Base-by-base conservation (phyloP, 2,329 filamentous ascomycete species). In the Apiospora marii region DNA sequence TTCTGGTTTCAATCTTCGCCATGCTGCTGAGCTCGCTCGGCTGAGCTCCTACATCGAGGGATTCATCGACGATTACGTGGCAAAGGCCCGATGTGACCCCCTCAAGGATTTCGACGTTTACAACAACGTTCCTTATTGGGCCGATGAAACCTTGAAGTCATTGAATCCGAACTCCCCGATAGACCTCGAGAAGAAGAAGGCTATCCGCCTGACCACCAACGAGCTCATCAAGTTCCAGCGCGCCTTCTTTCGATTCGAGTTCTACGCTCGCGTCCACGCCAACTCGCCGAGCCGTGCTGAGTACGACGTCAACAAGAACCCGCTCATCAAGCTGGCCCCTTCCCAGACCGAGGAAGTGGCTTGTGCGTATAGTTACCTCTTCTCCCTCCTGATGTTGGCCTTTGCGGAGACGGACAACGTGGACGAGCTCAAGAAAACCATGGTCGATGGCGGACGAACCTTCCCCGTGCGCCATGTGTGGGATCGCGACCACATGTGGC, bases 401-500 rank as follows among this genome's bases (percentile, higher is more conserved):
- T 5, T 41, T 7, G 58, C 37, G 19, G 58, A 64, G 58, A 64
- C 41, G 19, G 10, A 13, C 2, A 10, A 5, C 2, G 22, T n/a
- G 3, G 4, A 64, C 19, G 16, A 13, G 2, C 5, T 41, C 19
- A 41, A n/a, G 3, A 14, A n/a, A 7, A n/a, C 34, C 4, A 12
- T 37, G 10, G 14, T 7, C 3, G 10, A 37, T 12, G 8, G 2
- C 30, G 1, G 37, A 41, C 34, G 41, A 64, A n/a, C 58, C 58
- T 64, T 41, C 7, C 58, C 58, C 19, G 34, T 64, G 14, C 19
- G 19, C 13, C 58, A 64, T 41, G 41, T 14, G 3, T 12, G 8
- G 30, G 12, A 6, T n/a, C 4, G 8, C 4, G 0, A 10, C 5
- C 14, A 16, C 27, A 5, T 1, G 4, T 1, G 12, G 1, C 3